Conservation (phyloP, 495 filamentous ascomycete genomes). For the Alectoria sarmentosa region DNA sequence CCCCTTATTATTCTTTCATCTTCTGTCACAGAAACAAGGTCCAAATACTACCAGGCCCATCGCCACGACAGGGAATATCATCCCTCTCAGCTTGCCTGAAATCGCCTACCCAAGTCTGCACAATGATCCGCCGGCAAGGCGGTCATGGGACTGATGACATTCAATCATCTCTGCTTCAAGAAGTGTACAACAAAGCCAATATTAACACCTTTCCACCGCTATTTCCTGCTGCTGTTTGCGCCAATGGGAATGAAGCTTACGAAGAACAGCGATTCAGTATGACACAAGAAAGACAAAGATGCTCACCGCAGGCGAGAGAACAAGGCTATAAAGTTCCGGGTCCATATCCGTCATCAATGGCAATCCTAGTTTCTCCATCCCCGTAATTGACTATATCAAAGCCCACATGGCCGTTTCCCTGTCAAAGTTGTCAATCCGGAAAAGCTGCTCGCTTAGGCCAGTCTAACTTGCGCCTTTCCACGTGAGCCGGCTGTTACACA, state of each 20-base stretch:
- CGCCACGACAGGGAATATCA: slow-evolving; percentile 2
- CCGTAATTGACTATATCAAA: slow-evolving; percentile 9
- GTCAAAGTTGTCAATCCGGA: not conserved
- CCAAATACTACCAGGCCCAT: not conserved
- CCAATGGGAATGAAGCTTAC: not conserved
- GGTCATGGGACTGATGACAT: slow-evolving; percentile 13
- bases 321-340: not conserved
- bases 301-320: not conserved
- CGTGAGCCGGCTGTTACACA: slow-evolving; percentile 7
- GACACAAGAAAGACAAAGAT: too few relatives aligned
- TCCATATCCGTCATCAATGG: not conserved
- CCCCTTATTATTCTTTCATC: not conserved
- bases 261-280: not conserved
- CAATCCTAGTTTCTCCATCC: not conserved
- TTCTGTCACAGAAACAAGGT: not conserved
- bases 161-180: not conserved
- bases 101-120: slow-evolving; percentile 4
- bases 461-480: slow-evolving; percentile 13
- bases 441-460: not conserved
- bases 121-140: not conserved
- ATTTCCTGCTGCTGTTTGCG: not conserved
- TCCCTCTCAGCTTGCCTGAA: slow-evolving; percentile 7
- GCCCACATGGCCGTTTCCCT: not conserved
- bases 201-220: slow-evolving; percentile 5
- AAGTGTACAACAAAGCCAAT: not conserved